phyloP scores from a whole-genome alignment of 2,329 filamentous ascomycete species.

The Zopfia rhizophila region DNA sequence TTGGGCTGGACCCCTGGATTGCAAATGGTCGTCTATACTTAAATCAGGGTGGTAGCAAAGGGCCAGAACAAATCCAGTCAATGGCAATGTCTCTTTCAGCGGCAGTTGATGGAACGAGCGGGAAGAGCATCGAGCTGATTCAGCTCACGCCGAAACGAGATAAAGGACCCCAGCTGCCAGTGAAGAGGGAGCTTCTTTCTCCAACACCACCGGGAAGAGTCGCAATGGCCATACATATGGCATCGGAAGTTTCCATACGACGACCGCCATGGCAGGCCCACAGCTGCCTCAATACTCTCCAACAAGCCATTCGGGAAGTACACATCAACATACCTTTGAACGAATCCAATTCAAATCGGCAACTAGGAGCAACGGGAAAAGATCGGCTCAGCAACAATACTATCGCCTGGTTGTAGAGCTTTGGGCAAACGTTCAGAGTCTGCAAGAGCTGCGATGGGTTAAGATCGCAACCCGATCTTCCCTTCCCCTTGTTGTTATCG shows the following conservation, averaged over 20 bases:
- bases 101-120: conserved; percentile 76
- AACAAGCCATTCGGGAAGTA: conserved; percentile 44
- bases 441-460: conserved; percentile 20
- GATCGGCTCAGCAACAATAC: conserved; percentile 85
- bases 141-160: conserved; percentile 89
- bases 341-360: conserved; percentile 91
- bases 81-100: conserved; percentile 86
- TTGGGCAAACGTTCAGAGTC: conserved; percentile 25
- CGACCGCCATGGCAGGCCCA: conserved; percentile 46
- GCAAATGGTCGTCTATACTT: conserved; percentile 66
- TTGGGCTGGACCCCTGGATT: conserved; percentile 71
- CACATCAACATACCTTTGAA: conserved; percentile 71
- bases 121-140: conserved; percentile 80
- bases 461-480: conserved; percentile 24
- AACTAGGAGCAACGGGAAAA: conserved; percentile 90
- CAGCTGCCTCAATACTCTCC: conserved; percentile 53
- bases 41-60: conserved; percentile 51
- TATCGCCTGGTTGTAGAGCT: conserved; percentile 82
- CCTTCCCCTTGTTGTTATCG: conserved; percentile 29
- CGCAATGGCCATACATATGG: conserved; percentile 52
- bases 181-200: conserved; percentile 72
- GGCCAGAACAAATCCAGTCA: conserved; percentile 67
- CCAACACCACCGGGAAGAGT: conserved; percentile 66
- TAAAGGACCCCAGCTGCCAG: conserved; percentile 78
- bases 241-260: conserved; percentile 52